phyloP scores from a whole-genome alignment of 495 filamentous ascomycete species.

The Talaromyces trachyspermus region DNA sequence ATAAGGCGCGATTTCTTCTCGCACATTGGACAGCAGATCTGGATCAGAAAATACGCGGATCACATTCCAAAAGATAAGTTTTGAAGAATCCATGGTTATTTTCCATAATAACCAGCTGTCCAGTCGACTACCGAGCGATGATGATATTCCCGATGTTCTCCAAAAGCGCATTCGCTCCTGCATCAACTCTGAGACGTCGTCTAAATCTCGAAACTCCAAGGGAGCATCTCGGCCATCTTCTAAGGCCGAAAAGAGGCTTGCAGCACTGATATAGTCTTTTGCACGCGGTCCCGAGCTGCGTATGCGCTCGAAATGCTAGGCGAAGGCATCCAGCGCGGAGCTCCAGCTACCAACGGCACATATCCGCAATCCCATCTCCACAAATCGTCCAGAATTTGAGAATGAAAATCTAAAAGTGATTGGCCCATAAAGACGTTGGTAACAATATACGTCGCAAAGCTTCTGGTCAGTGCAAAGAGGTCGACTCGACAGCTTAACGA shows the following conservation, averaged over 20 bases:
- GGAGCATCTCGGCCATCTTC: slow-evolving; percentile 39
- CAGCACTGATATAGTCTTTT: slow-evolving; percentile 38
- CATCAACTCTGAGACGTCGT: slow-evolving; percentile 44
- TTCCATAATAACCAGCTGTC: slow-evolving; percentile 45
- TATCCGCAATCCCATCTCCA: slow-evolving; percentile 50
- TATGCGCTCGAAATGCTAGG: slow-evolving; percentile 43
- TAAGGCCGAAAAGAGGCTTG: slow-evolving; percentile 42
- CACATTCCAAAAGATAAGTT: slow-evolving; percentile 50
- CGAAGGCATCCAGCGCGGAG: slow-evolving; percentile 45
- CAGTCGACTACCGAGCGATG: slow-evolving; percentile 24
- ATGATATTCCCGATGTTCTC: slow-evolving; percentile 24
- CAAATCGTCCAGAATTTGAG: slow-evolving; percentile 44
- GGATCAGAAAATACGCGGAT: slow-evolving; percentile 44
- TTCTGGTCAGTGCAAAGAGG: slow-evolving; percentile 45
- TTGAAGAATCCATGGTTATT: slow-evolving; percentile 43
- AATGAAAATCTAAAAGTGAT: slow-evolving; percentile 48
- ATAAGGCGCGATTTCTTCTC: slow-evolving; percentile 44
- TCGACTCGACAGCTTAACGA: slow-evolving; percentile 38
- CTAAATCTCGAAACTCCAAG: slow-evolving; percentile 44
- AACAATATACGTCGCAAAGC: slow-evolving; percentile 47
- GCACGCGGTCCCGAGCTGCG: slow-evolving; percentile 43
- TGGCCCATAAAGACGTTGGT: slow-evolving; percentile 47
- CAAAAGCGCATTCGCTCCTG: slow-evolving; percentile 35
- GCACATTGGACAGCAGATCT: slow-evolving; percentile 38
- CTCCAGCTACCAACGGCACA: slow-evolving; percentile 40